Conservation (phyloP, 495 filamentous ascomycete species). For the Talaromyces liani region DNA sequence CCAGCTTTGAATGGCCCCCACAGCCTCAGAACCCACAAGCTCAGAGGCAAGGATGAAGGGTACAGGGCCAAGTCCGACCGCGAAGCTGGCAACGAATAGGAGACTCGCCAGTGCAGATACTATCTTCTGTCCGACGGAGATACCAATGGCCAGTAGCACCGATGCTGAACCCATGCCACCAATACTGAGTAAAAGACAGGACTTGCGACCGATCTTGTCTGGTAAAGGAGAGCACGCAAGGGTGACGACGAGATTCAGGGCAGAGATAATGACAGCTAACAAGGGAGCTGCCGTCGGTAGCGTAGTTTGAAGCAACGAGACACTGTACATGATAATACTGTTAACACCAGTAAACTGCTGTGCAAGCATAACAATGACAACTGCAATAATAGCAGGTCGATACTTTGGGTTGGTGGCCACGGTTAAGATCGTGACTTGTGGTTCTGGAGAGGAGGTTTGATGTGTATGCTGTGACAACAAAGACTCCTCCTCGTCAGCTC, state of each 20-base stretch:
- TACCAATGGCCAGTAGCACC: constrained; percentile 66
- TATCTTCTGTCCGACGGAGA: constrained; percentile 57
- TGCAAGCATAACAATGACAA: constrained; percentile 83
- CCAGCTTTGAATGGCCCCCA: constrained; percentile 81
- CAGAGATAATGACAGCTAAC: constrained; percentile 77
- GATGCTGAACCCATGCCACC: constrained; percentile 74
- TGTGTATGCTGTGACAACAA: constrained; percentile 33
- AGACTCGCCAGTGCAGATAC: constrained; percentile 75
- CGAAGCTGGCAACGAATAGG: constrained; percentile 82
- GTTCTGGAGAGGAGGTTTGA: constrained; percentile 18
- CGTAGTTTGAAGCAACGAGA: constrained; percentile 71
- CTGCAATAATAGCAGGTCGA: constrained; percentile 72
- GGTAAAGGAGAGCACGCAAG: constrained; percentile 71
- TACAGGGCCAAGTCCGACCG: constrained; percentile 84
- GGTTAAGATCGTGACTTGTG: constrained; percentile 57
- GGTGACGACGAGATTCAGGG: constrained; percentile 79
- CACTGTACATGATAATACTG: constrained; percentile 96
- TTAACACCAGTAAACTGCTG: constrained; percentile 94
- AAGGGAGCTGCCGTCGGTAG: constrained; percentile 69
- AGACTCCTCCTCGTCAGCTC: constrained; percentile 37
- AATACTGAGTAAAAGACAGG: constrained; percentile 72
- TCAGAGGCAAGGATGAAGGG: constrained; percentile 91
- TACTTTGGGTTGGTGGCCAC: constrained; percentile 57
- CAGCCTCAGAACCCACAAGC: constrained; percentile 79
- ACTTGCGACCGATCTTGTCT: constrained; percentile 79